Base-by-base conservation (phyloP, 2,329 filamentous ascomycete genomes). In the Elsinoe necatrix region DNA sequence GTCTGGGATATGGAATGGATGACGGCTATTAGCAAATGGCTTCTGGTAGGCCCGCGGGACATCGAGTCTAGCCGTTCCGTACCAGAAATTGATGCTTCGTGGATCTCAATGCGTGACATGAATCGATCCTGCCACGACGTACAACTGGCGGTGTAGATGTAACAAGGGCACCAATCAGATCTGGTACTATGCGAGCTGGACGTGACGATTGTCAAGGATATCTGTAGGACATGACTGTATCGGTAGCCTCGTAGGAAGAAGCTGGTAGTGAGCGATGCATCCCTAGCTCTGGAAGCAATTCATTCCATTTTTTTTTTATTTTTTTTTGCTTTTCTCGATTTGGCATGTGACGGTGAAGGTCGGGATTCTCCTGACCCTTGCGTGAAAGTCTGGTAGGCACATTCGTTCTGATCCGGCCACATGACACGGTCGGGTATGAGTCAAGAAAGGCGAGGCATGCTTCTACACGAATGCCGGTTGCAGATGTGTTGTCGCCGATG, bases 21-120 rank as follows among this genome's bases (percentile, higher is more conserved):
- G 48, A 52, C 48, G 48, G 48, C 21, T 35, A 57, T 57, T 55
- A 56, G 37, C 45, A 27, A 35, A 57, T 55, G 18, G 39, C 45
- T 57, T 52, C 34, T 37, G 37, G 21, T 43, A 35, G 34, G 34
- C 34, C 35, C 37, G 48, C 48, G 48, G 48, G 29, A 35, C 25
- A 39, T n/a, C n/a, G 3, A 23, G 48, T 34, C 45, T 21, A 20
- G 9, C 48, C 16, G 14, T 18, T 52, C 48, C 48, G 48, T 35
- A 52, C 48, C 48, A 52, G 18, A 52, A 25, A 37, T 52, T 34
- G 45, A 50, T 23, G 29, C 31, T 16, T 29, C 20, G 29, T 14
- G 25, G 48, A 52, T 52, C 48, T 52, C 31, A 18, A 23, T 37
- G 31, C n/a, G 29, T 29, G 48, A 52, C 48, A 52, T 52, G 48